Evolutionary conservation across 1,139 yeast species (phyloP), one percentile per base, ranked within the genome.

Genomic region (Magnusiomyces clavatus): DNA sequence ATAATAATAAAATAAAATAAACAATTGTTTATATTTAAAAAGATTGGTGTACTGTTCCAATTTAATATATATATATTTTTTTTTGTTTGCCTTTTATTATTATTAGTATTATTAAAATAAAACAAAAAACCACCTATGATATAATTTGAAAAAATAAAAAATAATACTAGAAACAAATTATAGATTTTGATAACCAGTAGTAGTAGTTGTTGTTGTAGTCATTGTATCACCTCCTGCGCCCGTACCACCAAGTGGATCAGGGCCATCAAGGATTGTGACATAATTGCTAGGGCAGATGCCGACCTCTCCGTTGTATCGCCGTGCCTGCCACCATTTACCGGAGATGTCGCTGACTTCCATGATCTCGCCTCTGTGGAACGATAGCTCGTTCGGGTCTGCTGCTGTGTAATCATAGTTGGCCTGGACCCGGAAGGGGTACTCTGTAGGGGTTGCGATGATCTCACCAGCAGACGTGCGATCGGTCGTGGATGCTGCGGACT

Each of bases 271-370:
- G 4, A 88, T 72, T 65, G 86, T 86, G 49, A 90, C 94, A 64
- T 92, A 92, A 68, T 92, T 92, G 59, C 95, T 85, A 50, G 98
- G 98, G 69, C 96, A 90, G 61, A 92, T 92, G 61, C 98, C 98
- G 50, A 88, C 86, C 67, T 89, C 95, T 47, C 98, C 98, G 61
- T 81, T 84, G 17, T 84, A 76, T 64, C 90, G 80, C 65, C 86
- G 81, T 38, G 96, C 97, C 70, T 89, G 96, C 97, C 97, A 92
- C 98, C 98, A 92, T 71, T 94, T 84, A 50, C 97, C 97, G 59
- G 87, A 88, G 54, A 88, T 86, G 64, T 92, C 97, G 61, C 88
- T 89, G 46, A 92, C 95, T 62, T 86, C 90, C 66, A 92, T 77
- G 31, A 89, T 74, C 68, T 92, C 98, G 56, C 92, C 97, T 68